Percentiles rank a stretch among this genome's conserved stretches.
phyloP scores from a whole-genome alignment of 495 filamentous ascomycete species.

The Penicillium alfredii region DNA sequence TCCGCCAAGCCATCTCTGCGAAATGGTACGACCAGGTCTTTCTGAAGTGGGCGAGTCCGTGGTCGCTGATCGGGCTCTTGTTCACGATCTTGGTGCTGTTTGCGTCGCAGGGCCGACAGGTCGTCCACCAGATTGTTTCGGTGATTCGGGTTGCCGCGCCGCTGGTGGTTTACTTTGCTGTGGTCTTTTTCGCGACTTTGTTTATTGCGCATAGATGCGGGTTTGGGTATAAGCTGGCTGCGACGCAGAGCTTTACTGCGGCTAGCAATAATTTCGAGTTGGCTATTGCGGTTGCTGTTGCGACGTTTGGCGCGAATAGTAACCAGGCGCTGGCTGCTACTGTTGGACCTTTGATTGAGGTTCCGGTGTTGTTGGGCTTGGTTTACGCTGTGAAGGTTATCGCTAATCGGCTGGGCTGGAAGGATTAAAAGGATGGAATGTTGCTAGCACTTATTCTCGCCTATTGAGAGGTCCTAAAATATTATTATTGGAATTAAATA shows the following conservation, averaged over 20 bases:
- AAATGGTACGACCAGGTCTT: constrained; percentile 60
- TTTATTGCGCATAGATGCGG: constrained; percentile 46
- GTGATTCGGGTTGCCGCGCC: constrained; percentile 72
- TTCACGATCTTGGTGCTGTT: constrained; percentile 81
- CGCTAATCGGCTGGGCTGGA: too few relatives aligned
- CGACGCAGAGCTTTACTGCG: constrained; percentile 82
- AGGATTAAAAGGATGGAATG: too few relatives aligned
- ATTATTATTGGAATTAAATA: too few relatives aligned
- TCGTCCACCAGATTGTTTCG: constrained; percentile 72
- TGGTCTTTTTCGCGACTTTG: constrained; percentile 65
- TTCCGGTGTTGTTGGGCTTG: constrained; percentile 71
- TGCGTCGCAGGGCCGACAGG: constrained; percentile 65
- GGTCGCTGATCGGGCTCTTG: constrained; percentile 71
- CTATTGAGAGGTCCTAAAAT: too few relatives aligned
- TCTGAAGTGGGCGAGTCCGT: constrained; percentile 56
- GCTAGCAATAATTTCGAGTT: constrained; percentile 92
- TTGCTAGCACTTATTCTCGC: too few relatives aligned
- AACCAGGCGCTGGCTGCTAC: constrained; percentile 78
- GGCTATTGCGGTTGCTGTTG: constrained; percentile 81
- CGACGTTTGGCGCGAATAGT: constrained; percentile 67
- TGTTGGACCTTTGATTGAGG: constrained; percentile 81
- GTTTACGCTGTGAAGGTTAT: constrained; percentile 60
- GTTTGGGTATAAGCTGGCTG: constrained; percentile 60
- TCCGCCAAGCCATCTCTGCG: constrained; percentile 47
- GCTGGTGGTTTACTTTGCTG: constrained; percentile 64